These are phyloP conservation scores for Penicillium sp. DNA, from an alignment of 2,329 filamentous ascomycete genomes.

Conservation along the genomic window DNA sequence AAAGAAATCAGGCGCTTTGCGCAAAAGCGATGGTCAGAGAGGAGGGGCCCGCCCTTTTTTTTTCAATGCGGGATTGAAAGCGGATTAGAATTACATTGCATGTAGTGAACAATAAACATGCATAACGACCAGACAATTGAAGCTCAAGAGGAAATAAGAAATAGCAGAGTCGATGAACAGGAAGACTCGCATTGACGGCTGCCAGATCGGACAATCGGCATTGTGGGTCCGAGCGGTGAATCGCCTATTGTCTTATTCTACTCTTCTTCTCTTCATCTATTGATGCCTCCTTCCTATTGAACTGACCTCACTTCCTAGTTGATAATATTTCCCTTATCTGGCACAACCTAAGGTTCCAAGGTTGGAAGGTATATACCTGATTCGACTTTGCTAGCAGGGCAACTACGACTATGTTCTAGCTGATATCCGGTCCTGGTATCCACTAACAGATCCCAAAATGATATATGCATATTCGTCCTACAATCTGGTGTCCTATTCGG, in stretches of 20 bases:
- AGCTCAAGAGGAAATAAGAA: not conserved
- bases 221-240: conserved; percentile 10
- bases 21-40: conserved; percentile 2
- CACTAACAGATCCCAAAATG: not conserved
- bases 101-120: conserved; percentile 1
- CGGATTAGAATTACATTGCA: conserved; percentile 10
- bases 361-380: not conserved
- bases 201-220: conserved; percentile 7
- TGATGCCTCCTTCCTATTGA: not conserved
- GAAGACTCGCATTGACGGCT: conserved; percentile 1
- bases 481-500: conserved; percentile 5
- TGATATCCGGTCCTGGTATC: not conserved
- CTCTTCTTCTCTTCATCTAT: not conserved
- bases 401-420: not conserved
- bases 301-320: not conserved
- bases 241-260: not conserved
- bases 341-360: no score
- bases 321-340: not conserved
- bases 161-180: not conserved
- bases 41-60: conserved; percentile 7
- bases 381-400: not conserved
- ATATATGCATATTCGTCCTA: not conserved
- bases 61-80: conserved; percentile 5
- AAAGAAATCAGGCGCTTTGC: not conserved
- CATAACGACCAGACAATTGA: conserved; percentile 1